A percentile compares a stretch with the other conserved stretches of the same genome.
Conservation (phyloP, 371 early-diverging fungal species). For the Mortierella sp. region DNA sequence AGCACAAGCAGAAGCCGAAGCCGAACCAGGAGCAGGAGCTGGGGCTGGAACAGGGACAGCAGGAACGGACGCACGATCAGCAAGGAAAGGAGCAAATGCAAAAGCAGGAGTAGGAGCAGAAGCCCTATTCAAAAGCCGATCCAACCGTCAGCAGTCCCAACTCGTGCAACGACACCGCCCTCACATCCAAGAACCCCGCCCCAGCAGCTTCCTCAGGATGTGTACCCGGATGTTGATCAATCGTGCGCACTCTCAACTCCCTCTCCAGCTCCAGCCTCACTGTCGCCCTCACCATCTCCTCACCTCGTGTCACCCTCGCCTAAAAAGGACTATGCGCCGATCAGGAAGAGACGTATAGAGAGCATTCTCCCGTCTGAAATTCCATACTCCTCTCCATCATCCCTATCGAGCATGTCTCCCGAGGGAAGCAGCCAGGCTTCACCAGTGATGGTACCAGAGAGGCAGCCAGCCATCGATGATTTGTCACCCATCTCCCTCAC, state of each 20-base stretch:
- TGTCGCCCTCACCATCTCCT: constrained; percentile 32
- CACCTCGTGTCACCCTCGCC: constrained; percentile 25
- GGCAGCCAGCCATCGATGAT: constrained; percentile 1
- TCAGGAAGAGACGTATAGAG: constrained; percentile 30
- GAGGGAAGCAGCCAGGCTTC: constrained; percentile 18
- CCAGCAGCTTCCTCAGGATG: constrained; percentile 6
- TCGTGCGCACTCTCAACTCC: no score
- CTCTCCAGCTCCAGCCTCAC: constrained; percentile 47
- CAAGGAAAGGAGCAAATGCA: constrained; percentile 1
- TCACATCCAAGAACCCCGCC: constrained; percentile 18
- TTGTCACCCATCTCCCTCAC: constrained; percentile 2
- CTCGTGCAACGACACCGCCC: constrained; percentile 7
- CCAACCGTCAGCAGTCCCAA: background rate
- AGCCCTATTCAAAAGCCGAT: background rate
- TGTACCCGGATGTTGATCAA: constrained; percentile 33
- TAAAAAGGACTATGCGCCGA: constrained; percentile 13
- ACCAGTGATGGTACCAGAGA: constrained; percentile 16
- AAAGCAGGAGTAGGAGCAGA: constrained; percentile 5
- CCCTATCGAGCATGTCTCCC: constrained; percentile 31
- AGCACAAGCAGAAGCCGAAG: constrained; percentile 19
- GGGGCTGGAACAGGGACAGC: constrained; percentile 11
- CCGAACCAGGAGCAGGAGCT: constrained; percentile 19
- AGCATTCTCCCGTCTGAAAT: constrained; percentile 13
- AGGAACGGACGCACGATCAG: constrained; percentile 11
- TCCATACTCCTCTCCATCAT: constrained; percentile 24